phyloP scores from a whole-genome alignment of 257 asterid species.

The Gentiana straminea region DNA sequence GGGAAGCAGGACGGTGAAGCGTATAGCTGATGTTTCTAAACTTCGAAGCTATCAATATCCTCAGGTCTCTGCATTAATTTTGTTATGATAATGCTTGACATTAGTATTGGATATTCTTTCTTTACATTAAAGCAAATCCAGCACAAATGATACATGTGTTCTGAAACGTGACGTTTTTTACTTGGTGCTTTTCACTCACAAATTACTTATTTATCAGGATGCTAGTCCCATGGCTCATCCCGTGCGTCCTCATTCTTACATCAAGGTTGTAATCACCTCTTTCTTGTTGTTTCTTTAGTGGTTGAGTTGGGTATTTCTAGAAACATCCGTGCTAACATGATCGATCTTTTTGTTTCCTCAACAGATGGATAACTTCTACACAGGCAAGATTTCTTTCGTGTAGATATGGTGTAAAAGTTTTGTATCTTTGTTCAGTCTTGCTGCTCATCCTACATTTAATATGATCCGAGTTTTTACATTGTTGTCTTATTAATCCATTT shows the following conservation, averaged over 20 bases:
- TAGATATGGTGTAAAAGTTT: not conserved
- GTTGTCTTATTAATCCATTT: conserved; percentile 9
- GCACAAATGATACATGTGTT: not conserved
- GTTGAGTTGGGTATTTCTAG: not conserved
- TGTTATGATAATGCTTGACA: not conserved
- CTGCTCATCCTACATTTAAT: conserved; percentile 4
- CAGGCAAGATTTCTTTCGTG: conserved; percentile 41
- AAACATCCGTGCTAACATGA: not conserved
- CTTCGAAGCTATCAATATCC: conserved; percentile 68
- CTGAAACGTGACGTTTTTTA: not conserved
- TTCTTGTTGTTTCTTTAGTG: conserved; percentile 2
- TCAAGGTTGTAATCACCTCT: conserved; percentile 38
- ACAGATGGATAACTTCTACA: conserved; percentile 89
- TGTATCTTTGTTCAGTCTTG: no score
- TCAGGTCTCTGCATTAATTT: conserved; percentile 36
- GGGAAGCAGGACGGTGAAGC: conserved; percentile 81
- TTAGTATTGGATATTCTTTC: not conserved
- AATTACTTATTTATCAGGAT: conserved; percentile 43
- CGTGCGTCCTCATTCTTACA: conserved; percentile 73
- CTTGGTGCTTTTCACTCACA: conserved; percentile 6
- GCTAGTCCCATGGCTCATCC: conserved; percentile 95
- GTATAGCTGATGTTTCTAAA: conserved; percentile 64
- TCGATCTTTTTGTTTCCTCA: conserved; percentile 14
- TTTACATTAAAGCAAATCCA: not conserved
- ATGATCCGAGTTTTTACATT: conserved; percentile 2